These are phyloP conservation scores for Clarireedia homoeocarpa DNA, from an alignment of 2,329 filamentous ascomycete species.

Conservation along the genomic window DNA sequence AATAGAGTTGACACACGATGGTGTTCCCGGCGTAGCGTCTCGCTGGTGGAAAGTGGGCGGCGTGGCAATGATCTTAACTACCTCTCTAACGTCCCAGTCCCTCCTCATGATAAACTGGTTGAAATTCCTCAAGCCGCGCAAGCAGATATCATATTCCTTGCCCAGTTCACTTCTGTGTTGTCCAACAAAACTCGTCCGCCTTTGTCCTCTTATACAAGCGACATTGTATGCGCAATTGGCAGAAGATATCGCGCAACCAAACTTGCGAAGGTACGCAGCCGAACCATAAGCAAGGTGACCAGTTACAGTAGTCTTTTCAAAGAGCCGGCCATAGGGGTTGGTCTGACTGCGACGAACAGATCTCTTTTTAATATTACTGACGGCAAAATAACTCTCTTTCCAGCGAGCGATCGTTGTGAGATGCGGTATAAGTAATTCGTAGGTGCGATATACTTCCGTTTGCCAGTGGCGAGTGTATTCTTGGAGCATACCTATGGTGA, in stretches of 20 bases:
- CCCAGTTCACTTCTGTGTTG: neutral
- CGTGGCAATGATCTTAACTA: no score
- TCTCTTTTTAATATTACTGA: neutral
- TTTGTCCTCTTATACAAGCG: neutral
- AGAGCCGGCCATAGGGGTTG: constrained; percentile 1
- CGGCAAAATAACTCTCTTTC: constrained; percentile 3
- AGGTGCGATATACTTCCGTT: neutral
- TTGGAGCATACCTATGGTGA: neutral
- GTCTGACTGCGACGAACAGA: neutral
- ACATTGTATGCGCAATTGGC: neutral
- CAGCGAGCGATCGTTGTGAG: neutral
- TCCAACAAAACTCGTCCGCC: neutral
- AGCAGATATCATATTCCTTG: neutral
- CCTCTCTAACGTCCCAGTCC: constrained; percentile 6
- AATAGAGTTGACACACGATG: no score
- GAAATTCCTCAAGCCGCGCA: constrained; percentile 1
- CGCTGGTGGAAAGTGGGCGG: no score
- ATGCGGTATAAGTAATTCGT: neutral
- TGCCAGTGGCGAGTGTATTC: neutral
- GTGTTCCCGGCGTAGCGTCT: no score
- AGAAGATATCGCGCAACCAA: neutral
- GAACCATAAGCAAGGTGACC: neutral
- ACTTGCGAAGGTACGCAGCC: neutral
- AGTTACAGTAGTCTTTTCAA: neutral
- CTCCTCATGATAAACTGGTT: neutral